Percentiles rank a stretch among this genome's conserved stretches.
phyloP scores from a whole-genome alignment of 176 grass and related monocot genomes.

The sorghum (Sorghum bicolor) region Sorghum_bicolor_NCBIv3 NC_012870.2:4903001-4903500 shows the following conservation, averaged over 20 bases:
- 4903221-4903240: constrained; percentile 74
- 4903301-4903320: constrained; percentile 86
- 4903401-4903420: constrained; percentile 75
- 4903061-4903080: constrained; percentile 94
- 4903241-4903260: constrained; percentile 73
- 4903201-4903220: constrained; percentile 68
- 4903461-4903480: constrained; percentile 72
- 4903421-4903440: constrained; percentile 77
- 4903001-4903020: constrained; percentile 75
- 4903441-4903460: constrained; percentile 50
- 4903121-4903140: constrained; percentile 83
- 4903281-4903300: constrained; percentile 60
- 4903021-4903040: constrained; percentile 65
- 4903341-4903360: constrained; percentile 40
- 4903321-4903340: constrained; percentile 76
- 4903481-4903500: constrained; percentile 96
- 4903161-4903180: constrained; percentile 90
- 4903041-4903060: constrained; percentile 60
- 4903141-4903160: constrained; percentile 71
- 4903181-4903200: constrained; percentile 76
- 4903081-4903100: constrained; percentile 77
- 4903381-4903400: constrained; percentile 82
- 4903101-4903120: constrained; percentile 97
- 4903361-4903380: constrained; percentile 81
- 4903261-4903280: constrained; percentile 63